Conservation (phyloP, 2,329 filamentous ascomycete genomes). For the Didymosphaeria variabile region DNA sequence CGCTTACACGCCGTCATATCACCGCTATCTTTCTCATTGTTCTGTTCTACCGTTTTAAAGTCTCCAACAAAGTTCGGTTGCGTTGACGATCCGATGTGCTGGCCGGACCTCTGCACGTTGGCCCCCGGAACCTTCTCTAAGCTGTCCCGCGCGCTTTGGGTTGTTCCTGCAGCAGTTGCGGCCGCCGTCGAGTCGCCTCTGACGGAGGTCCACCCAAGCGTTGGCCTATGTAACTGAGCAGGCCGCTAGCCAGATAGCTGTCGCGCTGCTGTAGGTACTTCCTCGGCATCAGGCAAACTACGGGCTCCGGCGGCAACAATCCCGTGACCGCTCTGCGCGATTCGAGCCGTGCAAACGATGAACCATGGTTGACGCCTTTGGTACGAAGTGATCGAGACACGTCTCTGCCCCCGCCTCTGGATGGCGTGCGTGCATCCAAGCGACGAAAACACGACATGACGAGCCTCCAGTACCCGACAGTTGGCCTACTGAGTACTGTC, state of each 20-base stretch:
- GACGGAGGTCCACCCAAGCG: slow-evolving; percentile 12
- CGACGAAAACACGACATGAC: background rate
- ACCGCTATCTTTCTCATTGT: slow-evolving; percentile 9
- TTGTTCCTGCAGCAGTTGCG: slow-evolving; percentile 42
- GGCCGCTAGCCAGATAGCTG: slow-evolving; percentile 9
- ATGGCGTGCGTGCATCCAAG: slow-evolving; percentile 11
- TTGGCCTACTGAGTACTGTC: background rate
- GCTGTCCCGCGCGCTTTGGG: background rate
- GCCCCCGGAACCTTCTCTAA: background rate
- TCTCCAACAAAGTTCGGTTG: background rate
- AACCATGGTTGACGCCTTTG: background rate
- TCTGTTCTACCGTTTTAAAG: background rate
- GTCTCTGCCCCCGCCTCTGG: background rate
- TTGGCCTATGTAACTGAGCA: slow-evolving; percentile 19
- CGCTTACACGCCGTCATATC: slow-evolving; percentile 23
- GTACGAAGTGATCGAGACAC: background rate
- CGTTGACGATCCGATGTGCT: background rate
- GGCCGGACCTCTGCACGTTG: background rate
- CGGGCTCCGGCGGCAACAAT: background rate
- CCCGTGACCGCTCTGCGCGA: background rate
- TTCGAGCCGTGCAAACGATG: background rate
- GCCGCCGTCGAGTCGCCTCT: slow-evolving; percentile 24
- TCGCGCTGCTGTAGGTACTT: background rate
- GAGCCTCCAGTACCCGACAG: background rate
- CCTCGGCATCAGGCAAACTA: background rate